phyloP scores from a whole-genome alignment of 768 basidiomycete species.

The Rubroboletus pulcherrimus region DNA sequence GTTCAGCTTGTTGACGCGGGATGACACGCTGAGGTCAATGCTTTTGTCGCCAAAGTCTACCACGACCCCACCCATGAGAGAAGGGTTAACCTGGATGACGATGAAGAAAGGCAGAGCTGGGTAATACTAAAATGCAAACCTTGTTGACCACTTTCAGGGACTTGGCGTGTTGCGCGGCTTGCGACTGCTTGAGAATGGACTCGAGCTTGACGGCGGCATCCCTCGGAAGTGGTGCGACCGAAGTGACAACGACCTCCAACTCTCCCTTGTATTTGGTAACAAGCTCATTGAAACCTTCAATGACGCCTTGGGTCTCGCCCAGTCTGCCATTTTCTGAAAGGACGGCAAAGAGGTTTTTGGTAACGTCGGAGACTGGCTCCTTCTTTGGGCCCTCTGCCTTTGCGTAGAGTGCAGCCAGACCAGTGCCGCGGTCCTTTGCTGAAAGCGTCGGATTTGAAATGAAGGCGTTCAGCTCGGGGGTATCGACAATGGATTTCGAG shows the following conservation, averaged over 20 bases:
- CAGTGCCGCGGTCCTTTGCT: slow-evolving; percentile 63
- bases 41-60: slow-evolving; percentile 99
- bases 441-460: slow-evolving; percentile 92
- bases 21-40: slow-evolving; percentile 91
- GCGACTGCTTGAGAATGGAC: slow-evolving; percentile 77
- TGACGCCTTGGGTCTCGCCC: slow-evolving; percentile 77
- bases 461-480: slow-evolving; percentile 65
- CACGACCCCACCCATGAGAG: slow-evolving; percentile 87
- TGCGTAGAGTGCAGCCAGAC: slow-evolving; percentile 64
- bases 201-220: slow-evolving; percentile 78
- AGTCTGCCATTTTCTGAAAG: slow-evolving; percentile 93
- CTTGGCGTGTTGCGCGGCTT: slow-evolving; percentile 85
- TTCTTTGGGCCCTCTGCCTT: slow-evolving; percentile 70
- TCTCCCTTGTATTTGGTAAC: slow-evolving; percentile 90
- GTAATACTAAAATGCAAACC: slow-evolving; percentile 41
- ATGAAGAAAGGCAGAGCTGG: neutral
- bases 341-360: slow-evolving; percentile 87
- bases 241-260: slow-evolving; percentile 88
- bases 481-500: slow-evolving; percentile 61
- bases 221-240: slow-evolving; percentile 74
- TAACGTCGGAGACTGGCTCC: slow-evolving; percentile 76
- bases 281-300: slow-evolving; percentile 88
- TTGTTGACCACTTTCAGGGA: slow-evolving; percentile 88
- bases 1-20: slow-evolving; percentile 94
- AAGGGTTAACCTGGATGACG: slow-evolving; percentile 73